Evolutionary conservation across 2,329 filamentous ascomycete genomes (phyloP).

Genomic region (Macrophomina phaseolina): DNA sequence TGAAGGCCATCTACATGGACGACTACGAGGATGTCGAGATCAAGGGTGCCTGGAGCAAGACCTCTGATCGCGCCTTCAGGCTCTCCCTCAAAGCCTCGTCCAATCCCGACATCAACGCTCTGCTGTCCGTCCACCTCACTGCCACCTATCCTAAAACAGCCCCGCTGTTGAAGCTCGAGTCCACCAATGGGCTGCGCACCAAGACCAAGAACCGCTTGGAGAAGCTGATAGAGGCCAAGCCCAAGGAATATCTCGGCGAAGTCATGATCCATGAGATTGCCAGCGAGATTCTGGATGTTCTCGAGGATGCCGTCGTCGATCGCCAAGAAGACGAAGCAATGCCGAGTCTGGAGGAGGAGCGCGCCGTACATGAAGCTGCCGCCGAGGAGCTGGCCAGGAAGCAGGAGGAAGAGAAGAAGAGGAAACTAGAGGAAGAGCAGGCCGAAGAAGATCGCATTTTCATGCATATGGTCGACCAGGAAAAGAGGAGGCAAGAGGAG

Average conservation of each 20-base stretch:
- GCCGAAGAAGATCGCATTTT: conserved; percentile 74
- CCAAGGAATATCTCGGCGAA: conserved; percentile 67
- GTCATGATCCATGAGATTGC: conserved; percentile 71
- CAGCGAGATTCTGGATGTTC: conserved; percentile 67
- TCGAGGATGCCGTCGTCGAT: conserved; percentile 84
- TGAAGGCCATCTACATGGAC: conserved; percentile 87
- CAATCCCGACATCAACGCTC: conserved; percentile 73
- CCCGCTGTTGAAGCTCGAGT: conserved; percentile 73
- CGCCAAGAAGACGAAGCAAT: conserved; percentile 77
- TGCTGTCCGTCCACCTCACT: conserved; percentile 79
- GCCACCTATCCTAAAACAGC: conserved; percentile 89
- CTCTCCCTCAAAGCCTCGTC: conserved; percentile 76
- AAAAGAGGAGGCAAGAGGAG: conserved; percentile 72
- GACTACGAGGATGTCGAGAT: conserved; percentile 80
- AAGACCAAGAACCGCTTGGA: conserved; percentile 74
- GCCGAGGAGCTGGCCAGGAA: conserved; percentile 63
- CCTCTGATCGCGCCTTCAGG: conserved; percentile 78
- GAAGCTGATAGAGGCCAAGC: conserved; percentile 70
- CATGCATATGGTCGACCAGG: conserved; percentile 73
- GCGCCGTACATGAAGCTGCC: conserved; percentile 79
- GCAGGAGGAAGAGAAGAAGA: conserved; percentile 49
- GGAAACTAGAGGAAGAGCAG: conserved; percentile 53
- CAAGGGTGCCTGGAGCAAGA: conserved; percentile 86
- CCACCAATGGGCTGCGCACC: conserved; percentile 68
- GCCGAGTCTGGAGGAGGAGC: conserved; percentile 87